These are phyloP conservation scores for Neodidymelliopsis sp. DNA, from an alignment of 2,329 filamentous ascomycete species.

Conservation along the genomic window DNA sequence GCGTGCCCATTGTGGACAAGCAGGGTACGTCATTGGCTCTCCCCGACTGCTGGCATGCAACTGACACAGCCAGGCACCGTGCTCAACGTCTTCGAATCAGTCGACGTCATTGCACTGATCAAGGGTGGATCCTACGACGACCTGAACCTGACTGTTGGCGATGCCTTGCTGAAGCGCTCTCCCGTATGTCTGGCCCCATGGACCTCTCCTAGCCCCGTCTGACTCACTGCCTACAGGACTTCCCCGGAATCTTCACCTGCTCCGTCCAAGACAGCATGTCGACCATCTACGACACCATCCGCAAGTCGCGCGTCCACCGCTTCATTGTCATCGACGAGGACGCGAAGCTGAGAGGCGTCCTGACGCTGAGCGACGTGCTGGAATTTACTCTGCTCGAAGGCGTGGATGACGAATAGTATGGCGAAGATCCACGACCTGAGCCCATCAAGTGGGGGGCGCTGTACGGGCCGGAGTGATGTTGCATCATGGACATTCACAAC, in stretches of 20 bases:
- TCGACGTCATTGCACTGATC: constrained; percentile 95
- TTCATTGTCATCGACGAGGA: constrained; percentile 93
- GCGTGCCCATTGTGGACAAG: constrained; percentile 88
- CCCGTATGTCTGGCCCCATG: constrained; percentile 61
- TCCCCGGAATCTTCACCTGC: constrained; percentile 96
- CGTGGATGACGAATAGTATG: constrained; percentile 59
- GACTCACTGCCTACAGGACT: constrained; percentile 67
- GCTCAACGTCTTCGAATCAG: constrained; percentile 96
- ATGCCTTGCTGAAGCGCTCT: constrained; percentile 84
- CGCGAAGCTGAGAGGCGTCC: constrained; percentile 82
- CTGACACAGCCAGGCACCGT: constrained; percentile 63
- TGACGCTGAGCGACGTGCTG: constrained; percentile 94
- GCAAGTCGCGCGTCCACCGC: constrained; percentile 91
- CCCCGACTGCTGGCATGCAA: not conserved
- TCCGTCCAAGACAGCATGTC: constrained; percentile 89
- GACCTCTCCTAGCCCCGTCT: not conserved
- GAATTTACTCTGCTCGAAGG: constrained; percentile 90
- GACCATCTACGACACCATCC: constrained; percentile 95
- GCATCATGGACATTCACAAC: too few relatives aligned
- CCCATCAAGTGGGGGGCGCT: not conserved
- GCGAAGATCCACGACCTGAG: constrained; percentile 4
- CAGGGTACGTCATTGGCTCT: constrained; percentile 58
- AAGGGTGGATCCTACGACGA: constrained; percentile 94
- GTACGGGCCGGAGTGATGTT: too few relatives aligned
- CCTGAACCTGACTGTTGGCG: constrained; percentile 82